A percentile compares a stretch with the other conserved stretches of the same genome.
These are phyloP conservation scores for Nematocida homosporus DNA, from an alignment of 371 early-diverging fungal genomes.

Conservation along the genomic window DNA sequence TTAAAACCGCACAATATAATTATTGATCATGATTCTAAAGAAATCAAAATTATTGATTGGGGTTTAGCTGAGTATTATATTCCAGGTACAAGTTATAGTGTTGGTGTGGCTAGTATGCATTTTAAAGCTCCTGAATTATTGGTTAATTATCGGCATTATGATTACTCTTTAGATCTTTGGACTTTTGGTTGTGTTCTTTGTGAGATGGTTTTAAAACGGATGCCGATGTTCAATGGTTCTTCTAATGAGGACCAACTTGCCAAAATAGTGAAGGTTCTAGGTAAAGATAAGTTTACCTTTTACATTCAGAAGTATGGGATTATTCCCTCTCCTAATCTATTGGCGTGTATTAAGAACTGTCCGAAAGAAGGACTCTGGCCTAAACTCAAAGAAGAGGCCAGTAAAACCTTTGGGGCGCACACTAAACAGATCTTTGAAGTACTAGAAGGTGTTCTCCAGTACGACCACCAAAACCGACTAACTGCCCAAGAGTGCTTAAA, in stretches of 20 bases:
- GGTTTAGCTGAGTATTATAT: constrained; percentile 99
- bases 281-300: constrained; percentile 79
- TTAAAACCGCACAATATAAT: constrained; percentile 99
- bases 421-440: constrained; percentile 85
- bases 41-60: constrained; percentile 93
- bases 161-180: constrained; percentile 99
- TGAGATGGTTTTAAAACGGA: constrained; percentile 78
- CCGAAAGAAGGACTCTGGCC: constrained; percentile 36
- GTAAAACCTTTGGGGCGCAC: too few species aligned
- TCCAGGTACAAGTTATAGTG: constrained; percentile 89
- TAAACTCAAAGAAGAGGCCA: constrained; percentile 15
- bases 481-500: constrained; percentile 88
- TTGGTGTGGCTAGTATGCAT: constrained; percentile 92
- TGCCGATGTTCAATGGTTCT: constrained; percentile 95
- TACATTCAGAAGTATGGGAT: constrained; percentile 91
- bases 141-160: constrained; percentile 91
- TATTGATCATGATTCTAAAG: constrained; percentile 76
- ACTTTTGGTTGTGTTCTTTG: constrained; percentile 97
- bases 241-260: constrained; percentile 95
- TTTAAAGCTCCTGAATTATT: constrained; percentile 98
- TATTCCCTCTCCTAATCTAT: constrained; percentile 68
- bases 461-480: constrained; percentile 87
- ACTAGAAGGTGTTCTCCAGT: constrained; percentile 81
- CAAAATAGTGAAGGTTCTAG: constrained; percentile 88
- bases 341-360: neutral